Base-by-base conservation (phyloP, 2,329 filamentous ascomycete genomes). In the Colletotrichum aenigma region DNA sequence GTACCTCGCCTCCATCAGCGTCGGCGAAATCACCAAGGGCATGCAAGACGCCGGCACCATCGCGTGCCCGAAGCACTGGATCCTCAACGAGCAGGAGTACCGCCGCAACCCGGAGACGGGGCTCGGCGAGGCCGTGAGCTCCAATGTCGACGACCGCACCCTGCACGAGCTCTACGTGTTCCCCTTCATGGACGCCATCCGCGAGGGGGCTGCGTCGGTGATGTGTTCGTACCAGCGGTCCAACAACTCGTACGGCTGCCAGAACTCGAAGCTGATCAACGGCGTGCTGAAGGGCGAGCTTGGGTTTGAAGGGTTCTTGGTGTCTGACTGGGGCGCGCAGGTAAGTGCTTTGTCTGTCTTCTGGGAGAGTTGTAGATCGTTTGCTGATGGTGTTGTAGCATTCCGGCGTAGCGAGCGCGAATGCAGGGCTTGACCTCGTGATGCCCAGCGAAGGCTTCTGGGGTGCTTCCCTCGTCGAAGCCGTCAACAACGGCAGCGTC, bases 191-290 rank as follows among this genome's bases (percentile, higher is more conserved):
- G 92, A 95, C 80, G 91, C 93, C 2, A 89, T 95, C 36, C 89
- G 89, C 77, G 91, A 93, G 18, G 92, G 92, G 32, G 92, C 93
- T 4, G 91, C 91, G 2, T 88, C 89, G 4, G 84, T 94, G 43
- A 95, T 95, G 94, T 95, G 93, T 84, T 92, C 91, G n/a, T 95
- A 95, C 84, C 93, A 94, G 81, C 92, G 92, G 81, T 85, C 94
- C 81, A 94, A 95, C 83, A 91, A 91, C 77, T 92, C 90, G 7
- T 94, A 92, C 83, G 89, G 89, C 4, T 95, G 93, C 82, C 89
- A 93, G 81, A 94, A 93, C 83, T 89, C 89, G 72, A 86, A 89
- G 64, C 83, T 87, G 3, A 80, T 94, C 61, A 93, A 93, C 81
- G 88, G 88, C 61, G 81, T 95, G 4, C 85, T 95, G n/a, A 95